Conservation (phyloP, 2,329 filamentous ascomycete species). For the Aspergillus sp. region DNA sequence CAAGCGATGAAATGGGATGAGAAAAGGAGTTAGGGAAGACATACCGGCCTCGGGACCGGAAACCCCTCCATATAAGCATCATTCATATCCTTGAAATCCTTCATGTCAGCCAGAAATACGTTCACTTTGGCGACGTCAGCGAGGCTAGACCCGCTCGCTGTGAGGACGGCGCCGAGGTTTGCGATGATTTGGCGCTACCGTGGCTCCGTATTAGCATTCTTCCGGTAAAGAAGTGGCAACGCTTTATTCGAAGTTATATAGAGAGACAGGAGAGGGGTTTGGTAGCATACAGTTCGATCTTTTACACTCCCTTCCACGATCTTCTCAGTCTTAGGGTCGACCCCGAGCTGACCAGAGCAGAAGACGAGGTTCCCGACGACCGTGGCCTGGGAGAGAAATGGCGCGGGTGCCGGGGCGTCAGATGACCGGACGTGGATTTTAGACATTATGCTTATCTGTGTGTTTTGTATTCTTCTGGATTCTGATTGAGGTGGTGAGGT, state of each 20-base stretch:
- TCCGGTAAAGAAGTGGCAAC: background rate
- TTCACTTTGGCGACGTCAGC: constrained; percentile 65
- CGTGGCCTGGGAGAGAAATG: constrained; percentile 57
- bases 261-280: background rate
- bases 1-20: background rate
- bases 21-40: constrained; percentile 7
- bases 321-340: constrained; percentile 53
- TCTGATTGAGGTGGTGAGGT: background rate
- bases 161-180: constrained; percentile 61
- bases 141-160: constrained; percentile 58
- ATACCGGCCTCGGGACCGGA: constrained; percentile 26
- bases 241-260: background rate
- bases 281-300: constrained; percentile 49
- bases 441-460: background rate
- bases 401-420: constrained; percentile 51
- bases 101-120: constrained; percentile 64
- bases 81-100: constrained; percentile 73
- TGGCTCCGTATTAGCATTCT: background rate
- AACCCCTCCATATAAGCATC: constrained; percentile 60
- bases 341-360: constrained; percentile 63
- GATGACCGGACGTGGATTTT: constrained; percentile 37
- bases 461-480: background rate
- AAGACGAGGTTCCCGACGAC: constrained; percentile 64
- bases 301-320: constrained; percentile 57
- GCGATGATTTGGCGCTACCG: constrained; percentile 47